Base-by-base conservation (phyloP, 2,329 filamentous ascomycete species). In the Colletotrichum euphorbiae region DNA sequence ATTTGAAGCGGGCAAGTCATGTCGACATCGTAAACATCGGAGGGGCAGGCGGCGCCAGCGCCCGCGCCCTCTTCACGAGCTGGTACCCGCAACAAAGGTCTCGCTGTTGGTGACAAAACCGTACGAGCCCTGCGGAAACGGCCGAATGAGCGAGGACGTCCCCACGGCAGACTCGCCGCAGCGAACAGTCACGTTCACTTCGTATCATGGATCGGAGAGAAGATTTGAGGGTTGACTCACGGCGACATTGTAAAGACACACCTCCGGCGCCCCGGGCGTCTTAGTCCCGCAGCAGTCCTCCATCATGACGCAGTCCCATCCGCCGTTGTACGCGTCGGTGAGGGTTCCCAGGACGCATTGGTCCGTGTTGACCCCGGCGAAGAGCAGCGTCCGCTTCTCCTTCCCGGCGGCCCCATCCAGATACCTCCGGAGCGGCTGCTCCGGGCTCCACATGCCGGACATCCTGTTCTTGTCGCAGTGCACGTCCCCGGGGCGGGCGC, bases 311-410 rank as follows among this genome's bases (percentile, higher is more conserved):
- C 61, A 69, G n/a, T 69, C 66, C 66, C 66, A 69, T 11, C 87
- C 87, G 69, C 80, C 82, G 71, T 81, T 84, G 71, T 85, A 87
- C 3, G 83, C 85, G 76, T 90, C 86, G 55, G 81, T 78, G 66
- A 89, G 75, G 13, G 85, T 88, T 1, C 85, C 85, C 21, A 84
- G 79, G 7, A 90, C 87, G 72, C 87, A 89, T 73, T 89, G 86
- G 75, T 90, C 87, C 3, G 87, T 88, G 72, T 90, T 89, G 12
- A 89, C 87, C 0, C 87, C 87, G 1, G 84, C 77, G 70, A 89
- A 88, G 19, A 90, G 72, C 50, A 89, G 73, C 5, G 85, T 89
- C 50, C 71, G 81, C 65, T 81, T 81, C 0, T 79, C 70, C 45
- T 75, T 57, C 15, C 42, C 58, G 19, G 33, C 42, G 42, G 42